Base-by-base conservation (phyloP, 1,139 yeast species). In the Yamadazyma siamensis region DNA sequence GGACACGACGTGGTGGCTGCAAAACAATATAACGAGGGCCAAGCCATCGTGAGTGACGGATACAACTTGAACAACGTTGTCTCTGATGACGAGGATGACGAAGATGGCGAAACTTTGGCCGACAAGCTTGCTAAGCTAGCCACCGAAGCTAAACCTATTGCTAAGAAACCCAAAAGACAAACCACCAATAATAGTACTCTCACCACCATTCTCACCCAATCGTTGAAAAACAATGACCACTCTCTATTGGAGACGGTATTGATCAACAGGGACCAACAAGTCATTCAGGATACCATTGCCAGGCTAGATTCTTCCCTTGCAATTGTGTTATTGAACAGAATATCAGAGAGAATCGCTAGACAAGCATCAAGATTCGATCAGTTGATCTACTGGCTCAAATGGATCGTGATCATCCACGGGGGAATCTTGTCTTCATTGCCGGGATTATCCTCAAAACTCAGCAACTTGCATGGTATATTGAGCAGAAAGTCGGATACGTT, bases 401-500 rank as follows among this genome's bases (percentile, higher is more conserved):
- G 96, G 94, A 80, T 88, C 29, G 67, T 94, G 49, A 80, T 91
- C 27, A 77, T 84, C 23, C 98, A 94, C 54, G 98, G 98, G 23
- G 91, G 94, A 2, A 64, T 71, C 11, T 61, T 81, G 32, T 73
- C 83, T 16, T 72, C 83, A 12, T 65, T 84, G 34, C 89, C 95
- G 26, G 80, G 83, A 42, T 67, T 84, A 40, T 66, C 76, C 40
- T 64, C 72, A 29, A 78, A 85, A 25, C 64, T 94, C 37, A 77
- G 94, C 4, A 75, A 86, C 21, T 65, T 94, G 42, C 94, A 86
- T 49, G 73, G 91, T 13, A 80, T 91, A 3, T 66, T 91, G 46
- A 69, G 79, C 23, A 77, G 78, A 46, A 81, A 89, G 44, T 83
- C 94, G 0, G 72, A 75, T 26, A 76, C 88, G 4, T 65, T 91